Evolutionary conservation across 495 filamentous ascomycete species (phyloP).

Genomic region (Cenococcum geophilum): DNA sequence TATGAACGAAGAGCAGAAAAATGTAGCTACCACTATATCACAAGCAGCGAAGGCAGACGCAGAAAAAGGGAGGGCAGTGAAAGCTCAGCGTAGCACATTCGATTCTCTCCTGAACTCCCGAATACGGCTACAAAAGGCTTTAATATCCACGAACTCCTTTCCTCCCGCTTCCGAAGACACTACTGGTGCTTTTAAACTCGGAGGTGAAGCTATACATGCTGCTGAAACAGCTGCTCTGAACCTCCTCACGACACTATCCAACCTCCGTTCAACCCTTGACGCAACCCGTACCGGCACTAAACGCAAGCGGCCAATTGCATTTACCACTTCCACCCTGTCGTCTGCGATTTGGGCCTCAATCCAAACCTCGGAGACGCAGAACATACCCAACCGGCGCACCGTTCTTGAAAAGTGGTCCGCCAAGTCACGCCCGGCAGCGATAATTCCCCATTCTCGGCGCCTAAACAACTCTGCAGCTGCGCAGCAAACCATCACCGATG

Average conservation of each 20-base stretch:
- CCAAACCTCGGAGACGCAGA: conserved; percentile 54
- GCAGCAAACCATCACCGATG: conserved; percentile 60
- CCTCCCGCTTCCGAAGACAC: conserved; percentile 27
- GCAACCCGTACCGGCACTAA: conserved; percentile 52
- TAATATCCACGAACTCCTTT: conserved; percentile 75
- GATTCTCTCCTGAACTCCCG: conserved; percentile 80
- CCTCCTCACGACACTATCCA: conserved; percentile 78
- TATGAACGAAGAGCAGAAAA: conserved; percentile 66
- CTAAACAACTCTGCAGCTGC: conserved; percentile 36
- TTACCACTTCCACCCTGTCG: conserved; percentile 46
- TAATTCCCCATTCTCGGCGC: conserved; percentile 38
- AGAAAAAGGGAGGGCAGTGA: conserved; percentile 78
- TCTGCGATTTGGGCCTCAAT: conserved; percentile 67
- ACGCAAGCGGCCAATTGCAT: conserved; percentile 41
- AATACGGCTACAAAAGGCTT: conserved; percentile 84
- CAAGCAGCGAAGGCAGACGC: conserved; percentile 71
- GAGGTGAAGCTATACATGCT: conserved; percentile 51
- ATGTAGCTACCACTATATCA: conserved; percentile 60
- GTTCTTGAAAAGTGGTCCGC: conserved; percentile 64
- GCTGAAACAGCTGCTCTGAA: conserved; percentile 84
- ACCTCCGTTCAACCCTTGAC: conserved; percentile 57
- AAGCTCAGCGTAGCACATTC: conserved; percentile 74
- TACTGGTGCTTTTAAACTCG: neutral
- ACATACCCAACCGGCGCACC: conserved; percentile 47
- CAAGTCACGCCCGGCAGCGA: conserved; percentile 45